Percentiles rank a stretch among this genome's conserved stretches.
These are phyloP conservation scores for Eucalyptus dawsonii DNA, from an alignment of 345 rosid species.

Conservation along the genomic window DNA sequence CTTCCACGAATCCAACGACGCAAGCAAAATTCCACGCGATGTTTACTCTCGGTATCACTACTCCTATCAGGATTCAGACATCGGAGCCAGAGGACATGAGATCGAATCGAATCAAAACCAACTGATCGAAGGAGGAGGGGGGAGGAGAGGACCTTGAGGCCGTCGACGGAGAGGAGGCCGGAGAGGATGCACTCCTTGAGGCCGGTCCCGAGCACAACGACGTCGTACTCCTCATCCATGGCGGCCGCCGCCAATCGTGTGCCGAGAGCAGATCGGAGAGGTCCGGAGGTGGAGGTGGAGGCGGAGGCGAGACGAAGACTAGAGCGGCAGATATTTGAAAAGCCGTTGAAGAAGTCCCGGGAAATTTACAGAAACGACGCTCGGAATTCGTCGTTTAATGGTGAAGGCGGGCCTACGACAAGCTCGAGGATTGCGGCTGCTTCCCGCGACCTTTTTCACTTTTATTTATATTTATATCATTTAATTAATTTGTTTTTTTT, in stretches of 20 bases:
- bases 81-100: background rate
- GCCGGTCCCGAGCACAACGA: conserved; percentile 89
- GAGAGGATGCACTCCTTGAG: conserved; percentile 99
- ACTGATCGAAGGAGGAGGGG: background rate
- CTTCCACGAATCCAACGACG: background rate
- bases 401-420: too few relatives aligned
- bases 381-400: too few relatives aligned
- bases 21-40: background rate
- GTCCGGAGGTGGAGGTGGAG: background rate
- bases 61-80: background rate
- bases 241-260: background rate
- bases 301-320: background rate
- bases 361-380: background rate
- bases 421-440: background rate
- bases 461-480: background rate
- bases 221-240: conserved; percentile 97
- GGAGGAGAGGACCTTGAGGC: conserved; percentile 56
- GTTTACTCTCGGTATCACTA: background rate
- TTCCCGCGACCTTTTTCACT: background rate
- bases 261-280: background rate
- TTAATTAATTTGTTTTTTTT: background rate
- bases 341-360: background rate
- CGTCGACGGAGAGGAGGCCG: conserved; percentile 98
- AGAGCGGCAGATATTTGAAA: background rate
- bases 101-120: background rate